Base-by-base conservation (phyloP, 208 protist species). In the Vickermania spadyakhi region DNA sequence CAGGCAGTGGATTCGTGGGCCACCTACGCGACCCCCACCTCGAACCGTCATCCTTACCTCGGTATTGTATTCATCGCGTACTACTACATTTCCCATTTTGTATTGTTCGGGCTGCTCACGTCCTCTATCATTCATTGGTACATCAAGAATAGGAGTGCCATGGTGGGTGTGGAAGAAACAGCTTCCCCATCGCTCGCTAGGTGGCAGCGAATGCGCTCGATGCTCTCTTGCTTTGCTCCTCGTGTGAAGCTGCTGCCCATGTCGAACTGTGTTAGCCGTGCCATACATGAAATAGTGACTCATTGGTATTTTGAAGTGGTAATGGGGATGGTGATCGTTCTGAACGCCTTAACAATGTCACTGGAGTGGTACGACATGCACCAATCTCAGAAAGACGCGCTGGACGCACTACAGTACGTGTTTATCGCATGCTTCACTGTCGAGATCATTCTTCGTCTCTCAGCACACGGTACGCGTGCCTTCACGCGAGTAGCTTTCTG, bases 91-190 rank as follows among this genome's bases (percentile, higher is more conserved):
- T 79, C 86, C 23, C 71, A 90, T 64, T 87, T 94, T 64, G 68
- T 97, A 5, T 72, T 96, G 28, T 84, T 96, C 77, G 89, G 87
- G 62, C 73, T 97, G 11, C 92, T 96, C 72, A 79, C 91, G 21
- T 87, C 89, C 14, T 74, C 81, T 3, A 61, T 96, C 31, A 84
- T 97, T 56, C 93, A 96, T 77, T 82, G 70, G 73, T 97, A 94
- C 73, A 64, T 94, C 61, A 45, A 81, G 13, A 69, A 79, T 31
- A 86, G 81, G 67, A 83, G 84, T 64, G 69, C 74, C 28, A 62
- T 73, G 29, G 75, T 89, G 29, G 84, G 80, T 23, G 66, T 73
- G 28, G 65, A 66, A 2, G 75, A 74, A 42, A 91, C 81, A 23
- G 74, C 79, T 28, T 74, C 87, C 63, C 86, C 93, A 36, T 73